A percentile compares a stretch with the other conserved stretches of the same genome.
Evolutionary conservation across 805 yeast species (phyloP).

Genomic region (Maudiozyma bulderi): DNA sequence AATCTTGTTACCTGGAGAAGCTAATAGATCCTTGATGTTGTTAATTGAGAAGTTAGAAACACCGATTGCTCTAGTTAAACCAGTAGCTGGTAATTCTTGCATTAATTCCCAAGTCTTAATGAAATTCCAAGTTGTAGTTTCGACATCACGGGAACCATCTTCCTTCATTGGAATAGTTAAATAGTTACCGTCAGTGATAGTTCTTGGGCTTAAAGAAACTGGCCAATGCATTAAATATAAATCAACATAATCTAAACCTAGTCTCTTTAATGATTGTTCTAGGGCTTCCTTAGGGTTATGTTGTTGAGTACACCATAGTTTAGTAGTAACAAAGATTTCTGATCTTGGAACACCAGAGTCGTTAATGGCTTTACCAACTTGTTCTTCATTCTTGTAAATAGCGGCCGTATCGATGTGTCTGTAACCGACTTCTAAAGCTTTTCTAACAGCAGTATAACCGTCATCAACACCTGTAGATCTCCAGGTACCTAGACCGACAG

Average conservation of each 20-base stretch:
- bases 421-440: constrained; percentile 58
- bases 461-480: constrained; percentile 43
- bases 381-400: constrained; percentile 55
- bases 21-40: constrained; percentile 42
- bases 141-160: constrained; percentile 33
- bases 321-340: constrained; percentile 62
- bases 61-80: constrained; percentile 57
- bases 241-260: constrained; percentile 70
- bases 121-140: constrained; percentile 32
- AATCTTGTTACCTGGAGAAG: constrained; percentile 37
- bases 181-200: constrained; percentile 28
- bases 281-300: constrained; percentile 43
- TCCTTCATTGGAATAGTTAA: constrained; percentile 29
- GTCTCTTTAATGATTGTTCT: constrained; percentile 47
- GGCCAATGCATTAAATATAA: constrained; percentile 83
- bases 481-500: constrained; percentile 71
- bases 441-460: constrained; percentile 46
- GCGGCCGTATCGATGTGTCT: constrained; percentile 74
- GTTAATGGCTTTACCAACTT: constrained; percentile 47
- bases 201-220: constrained; percentile 38
- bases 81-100: constrained; percentile 48
- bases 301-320: constrained; percentile 50
- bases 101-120: constrained; percentile 53
- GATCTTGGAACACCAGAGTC: constrained; percentile 55
- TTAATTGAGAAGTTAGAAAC: constrained; percentile 61